Conservation (phyloP, 129 eudicot genomes). For the Tagetes patula region DNA sequence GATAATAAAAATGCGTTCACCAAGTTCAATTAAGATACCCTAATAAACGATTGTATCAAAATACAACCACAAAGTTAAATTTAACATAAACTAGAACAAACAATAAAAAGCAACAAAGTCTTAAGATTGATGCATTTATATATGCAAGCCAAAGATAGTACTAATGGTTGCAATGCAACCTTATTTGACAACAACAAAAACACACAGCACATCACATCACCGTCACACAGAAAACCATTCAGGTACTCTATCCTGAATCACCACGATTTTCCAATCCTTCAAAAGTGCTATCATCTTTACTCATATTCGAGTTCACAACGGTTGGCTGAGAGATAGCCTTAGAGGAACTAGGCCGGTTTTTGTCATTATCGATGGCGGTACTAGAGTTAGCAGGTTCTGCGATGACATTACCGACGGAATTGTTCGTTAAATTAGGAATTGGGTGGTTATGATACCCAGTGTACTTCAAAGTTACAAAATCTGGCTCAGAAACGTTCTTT, state of each 20-base stretch:
- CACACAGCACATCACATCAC: neutral
- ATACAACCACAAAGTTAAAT: neutral
- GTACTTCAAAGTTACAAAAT: slow-evolving; percentile 54
- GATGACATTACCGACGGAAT: neutral
- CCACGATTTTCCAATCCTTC: slow-evolving; percentile 14
- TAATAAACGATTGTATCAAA: neutral
- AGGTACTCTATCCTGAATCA: neutral
- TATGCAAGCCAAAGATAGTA: too few relatives aligned
- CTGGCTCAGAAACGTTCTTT: slow-evolving; percentile 60
- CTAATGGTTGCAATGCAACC: neutral
- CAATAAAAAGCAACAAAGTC: neutral
- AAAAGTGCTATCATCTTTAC: neutral
- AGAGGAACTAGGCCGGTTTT: neutral
- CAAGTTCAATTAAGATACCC: too few relatives aligned
- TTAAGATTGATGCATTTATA: neutral
- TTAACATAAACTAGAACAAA: neutral
- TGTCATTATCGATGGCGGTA: neutral
- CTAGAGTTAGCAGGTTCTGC: neutral
- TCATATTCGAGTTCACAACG: neutral
- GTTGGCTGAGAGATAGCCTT: neutral
- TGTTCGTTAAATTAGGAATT: slow-evolving; percentile 35
- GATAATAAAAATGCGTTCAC: too few relatives aligned
- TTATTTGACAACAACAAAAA: neutral
- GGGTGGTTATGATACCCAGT: slow-evolving; percentile 75
- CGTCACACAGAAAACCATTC: neutral